Evolutionary conservation across 768 basidiomycete species (phyloP), one percentile per base, ranked within the genome.

Genomic region (Xanthoconium stramineum): DNA sequence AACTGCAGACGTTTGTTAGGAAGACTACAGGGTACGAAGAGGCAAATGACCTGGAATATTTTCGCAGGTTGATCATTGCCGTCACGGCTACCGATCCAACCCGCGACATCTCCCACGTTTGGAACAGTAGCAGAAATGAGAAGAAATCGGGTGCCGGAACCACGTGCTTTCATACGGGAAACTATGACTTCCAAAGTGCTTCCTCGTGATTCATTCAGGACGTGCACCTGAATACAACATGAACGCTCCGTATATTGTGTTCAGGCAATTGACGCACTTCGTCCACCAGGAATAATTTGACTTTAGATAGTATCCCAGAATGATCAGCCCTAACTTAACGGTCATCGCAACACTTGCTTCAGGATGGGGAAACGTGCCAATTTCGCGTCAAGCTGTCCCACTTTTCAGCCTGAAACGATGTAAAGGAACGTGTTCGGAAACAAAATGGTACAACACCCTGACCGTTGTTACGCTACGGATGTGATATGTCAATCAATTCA

Each of bases 131-230:
- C 96, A 0, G 94, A 96, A 38, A 98, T 83, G 17, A 97, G 81
- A 32, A 97, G 72, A 68, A 98, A 95, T 8, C 97, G 85, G 28
- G 92, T 84, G 3, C 72, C 69, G 4, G 79, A 77, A 10, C 85
- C 88, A 11, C 85, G 80, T 4, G 83, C 73, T 71, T 90, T 95
- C 92, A 98, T 96, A 28, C 97, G 84, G 4, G 91, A 90, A 44
- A 95, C 79, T n/a, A 98, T 83, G 17, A 96, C 96, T 74, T 99
- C 97, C 3, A 99, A 78, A 2, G 90, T 93, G 52, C 94, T 90
- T 19, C 97, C 97, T 35, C 97, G 83, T 24, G 79, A 77, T 72
- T 98, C 97, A 50, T 92, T 90, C 19, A 99, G 79, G 53, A 96
- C 85, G 66, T 99, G 96, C 2, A 98, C 91, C 89, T 98, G 57